phyloP scores from a whole-genome alignment of 2,329 filamentous ascomycete genomes.

The Aspergillus ochraceus region DNA sequence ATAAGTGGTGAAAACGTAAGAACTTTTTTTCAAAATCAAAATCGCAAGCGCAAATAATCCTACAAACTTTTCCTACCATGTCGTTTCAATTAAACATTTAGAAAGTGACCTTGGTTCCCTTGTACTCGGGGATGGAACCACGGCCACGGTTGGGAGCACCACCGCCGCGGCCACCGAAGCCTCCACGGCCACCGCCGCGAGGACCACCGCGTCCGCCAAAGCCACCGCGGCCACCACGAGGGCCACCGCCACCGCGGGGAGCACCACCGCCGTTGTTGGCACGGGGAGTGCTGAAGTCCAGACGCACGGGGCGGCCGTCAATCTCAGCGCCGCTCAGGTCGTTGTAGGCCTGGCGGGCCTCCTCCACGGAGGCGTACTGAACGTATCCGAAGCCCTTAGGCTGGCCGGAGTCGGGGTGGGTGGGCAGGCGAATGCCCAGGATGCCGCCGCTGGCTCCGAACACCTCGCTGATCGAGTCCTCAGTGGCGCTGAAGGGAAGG shows the following conservation, averaged over 20 bases:
- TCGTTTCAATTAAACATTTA: constrained; percentile 29
- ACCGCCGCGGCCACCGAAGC: constrained; percentile 53
- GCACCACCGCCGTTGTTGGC: constrained; percentile 55
- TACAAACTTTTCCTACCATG: constrained; percentile 7
- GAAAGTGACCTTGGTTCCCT: constrained; percentile 79
- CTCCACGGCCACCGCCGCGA: constrained; percentile 46
- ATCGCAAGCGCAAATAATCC: constrained; percentile 8
- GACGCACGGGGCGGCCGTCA: constrained; percentile 71
- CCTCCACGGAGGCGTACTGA: constrained; percentile 76
- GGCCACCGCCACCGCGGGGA: constrained; percentile 50
- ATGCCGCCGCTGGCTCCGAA: constrained; percentile 72
- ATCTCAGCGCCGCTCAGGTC: constrained; percentile 71
- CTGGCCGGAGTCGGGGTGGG: constrained; percentile 77
- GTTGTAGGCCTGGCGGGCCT: constrained; percentile 74
- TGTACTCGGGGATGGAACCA: constrained; percentile 64
- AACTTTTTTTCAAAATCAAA: constrained; percentile 12
- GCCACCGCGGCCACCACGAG: constrained; percentile 52
- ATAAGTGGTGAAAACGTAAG: constrained; percentile 11
- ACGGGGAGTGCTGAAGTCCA: constrained; percentile 77
- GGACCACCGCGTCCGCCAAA: constrained; percentile 47
- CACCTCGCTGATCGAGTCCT: constrained; percentile 71
- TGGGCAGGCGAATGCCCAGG: constrained; percentile 81
- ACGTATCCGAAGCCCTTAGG: constrained; percentile 95
- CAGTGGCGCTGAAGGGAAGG: constrained; percentile 78
- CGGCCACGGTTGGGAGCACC: constrained; percentile 51